These are phyloP conservation scores for Botrytis paeoniae DNA, from an alignment of 2,329 filamentous ascomycete species.

Conservation along the genomic window DNA sequence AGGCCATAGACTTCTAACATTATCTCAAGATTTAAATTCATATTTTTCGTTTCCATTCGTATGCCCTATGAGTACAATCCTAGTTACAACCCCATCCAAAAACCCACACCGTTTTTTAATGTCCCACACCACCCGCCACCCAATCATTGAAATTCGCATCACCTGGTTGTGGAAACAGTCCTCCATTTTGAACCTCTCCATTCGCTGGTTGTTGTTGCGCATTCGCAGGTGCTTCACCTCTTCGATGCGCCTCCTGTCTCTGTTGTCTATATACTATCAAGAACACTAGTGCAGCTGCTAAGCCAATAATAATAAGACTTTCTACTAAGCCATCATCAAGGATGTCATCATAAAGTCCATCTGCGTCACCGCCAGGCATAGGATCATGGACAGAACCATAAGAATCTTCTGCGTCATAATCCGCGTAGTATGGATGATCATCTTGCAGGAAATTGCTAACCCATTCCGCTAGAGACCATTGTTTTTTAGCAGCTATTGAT, in stretches of 20 bases:
- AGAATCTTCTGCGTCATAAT: slow-evolving; percentile 47
- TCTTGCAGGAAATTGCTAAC: slow-evolving; percentile 78
- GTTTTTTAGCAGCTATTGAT: slow-evolving; percentile 59
- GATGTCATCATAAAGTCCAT: slow-evolving; percentile 57
- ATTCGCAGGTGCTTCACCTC: slow-evolving; percentile 41
- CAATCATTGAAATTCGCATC: slow-evolving; percentile 68
- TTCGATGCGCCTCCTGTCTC: slow-evolving; percentile 56
- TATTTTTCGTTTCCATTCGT: background rate
- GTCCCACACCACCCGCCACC: slow-evolving; percentile 60
- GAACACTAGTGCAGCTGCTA: slow-evolving; percentile 71
- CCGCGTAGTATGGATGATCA: slow-evolving; percentile 55
- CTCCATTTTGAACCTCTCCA: slow-evolving; percentile 43
- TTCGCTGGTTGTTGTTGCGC: slow-evolving; percentile 36
- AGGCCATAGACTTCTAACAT: background rate
- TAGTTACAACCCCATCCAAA: slow-evolving; percentile 1
- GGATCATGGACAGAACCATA: slow-evolving; percentile 49
- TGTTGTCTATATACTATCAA: slow-evolving; percentile 80
- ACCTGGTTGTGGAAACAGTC: slow-evolving; percentile 62
- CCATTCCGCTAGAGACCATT: slow-evolving; percentile 83
- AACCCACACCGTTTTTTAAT: slow-evolving; percentile 40
- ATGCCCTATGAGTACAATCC: background rate
- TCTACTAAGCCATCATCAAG: slow-evolving; percentile 80
- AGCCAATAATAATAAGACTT: slow-evolving; percentile 75
- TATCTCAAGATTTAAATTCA: background rate
- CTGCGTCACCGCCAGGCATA: slow-evolving; percentile 54